phyloP scores from a whole-genome alignment of 805 yeast species.

The Wickerhamiella slavikovae region DNA sequence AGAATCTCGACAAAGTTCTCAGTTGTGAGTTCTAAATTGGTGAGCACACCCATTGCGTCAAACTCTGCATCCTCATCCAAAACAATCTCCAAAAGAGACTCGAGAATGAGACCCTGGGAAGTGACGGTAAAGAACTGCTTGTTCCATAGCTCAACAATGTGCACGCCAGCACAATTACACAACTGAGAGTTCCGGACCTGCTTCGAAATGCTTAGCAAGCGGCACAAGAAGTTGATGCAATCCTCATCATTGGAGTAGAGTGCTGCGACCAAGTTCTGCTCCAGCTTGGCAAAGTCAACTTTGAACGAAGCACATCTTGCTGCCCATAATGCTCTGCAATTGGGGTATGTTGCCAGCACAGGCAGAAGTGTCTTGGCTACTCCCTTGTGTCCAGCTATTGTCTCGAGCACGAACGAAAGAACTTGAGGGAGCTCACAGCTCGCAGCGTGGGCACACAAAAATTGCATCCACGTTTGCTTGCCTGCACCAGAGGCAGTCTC shows the following conservation, averaged over 20 bases:
- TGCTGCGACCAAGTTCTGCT: conserved; percentile 33
- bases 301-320: conserved; percentile 26
- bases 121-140: conserved; percentile 29
- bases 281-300: conserved; percentile 33
- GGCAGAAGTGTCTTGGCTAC: conserved; percentile 23
- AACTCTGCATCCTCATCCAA: conserved; percentile 20
- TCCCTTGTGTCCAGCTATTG: conserved; percentile 23
- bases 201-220: conserved; percentile 27
- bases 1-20: conserved; percentile 39
- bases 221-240: conserved; percentile 41
- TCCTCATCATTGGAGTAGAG: conserved; percentile 42
- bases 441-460: conserved; percentile 11
- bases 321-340: conserved; percentile 27
- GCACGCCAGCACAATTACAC: conserved; percentile 27
- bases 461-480: conserved; percentile 13
- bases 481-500: conserved; percentile 17
- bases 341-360: conserved; percentile 26
- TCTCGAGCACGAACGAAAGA: conserved; percentile 29
- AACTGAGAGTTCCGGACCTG: conserved; percentile 8
- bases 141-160: conserved; percentile 34
- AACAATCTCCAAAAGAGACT: conserved; percentile 37
- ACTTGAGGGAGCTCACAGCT: conserved; percentile 30
- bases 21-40: conserved; percentile 35
- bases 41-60: conserved; percentile 28
- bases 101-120: conserved; percentile 34